These are phyloP conservation scores for Psidium friedrichsthalianum DNA, from an alignment of 345 rosid species.

Conservation along the genomic window DNA sequence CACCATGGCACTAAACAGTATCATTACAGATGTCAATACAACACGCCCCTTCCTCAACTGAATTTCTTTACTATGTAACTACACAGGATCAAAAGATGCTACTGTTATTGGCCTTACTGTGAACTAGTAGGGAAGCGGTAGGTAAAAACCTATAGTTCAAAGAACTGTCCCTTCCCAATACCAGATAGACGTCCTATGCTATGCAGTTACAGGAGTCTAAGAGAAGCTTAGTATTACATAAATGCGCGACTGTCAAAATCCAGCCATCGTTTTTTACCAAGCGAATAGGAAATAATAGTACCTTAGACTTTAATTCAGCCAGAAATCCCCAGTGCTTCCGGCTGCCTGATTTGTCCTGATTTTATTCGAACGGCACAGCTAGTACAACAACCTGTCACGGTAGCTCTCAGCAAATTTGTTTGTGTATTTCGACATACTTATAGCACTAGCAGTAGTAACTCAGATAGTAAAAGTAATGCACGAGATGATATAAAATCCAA, in stretches of 20 bases:
- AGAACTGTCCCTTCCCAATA: neutral
- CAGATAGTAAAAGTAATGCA: neutral
- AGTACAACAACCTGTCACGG: slow-evolving; percentile 75
- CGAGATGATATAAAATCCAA: neutral
- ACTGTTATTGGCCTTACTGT: neutral
- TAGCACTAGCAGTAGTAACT: neutral
- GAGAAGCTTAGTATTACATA: neutral
- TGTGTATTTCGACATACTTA: neutral
- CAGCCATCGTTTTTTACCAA: neutral
- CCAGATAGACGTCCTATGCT: neutral
- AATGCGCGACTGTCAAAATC: neutral
- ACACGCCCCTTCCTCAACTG: neutral
- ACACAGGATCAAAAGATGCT: neutral
- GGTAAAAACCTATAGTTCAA: neutral
- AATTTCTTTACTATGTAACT: neutral
- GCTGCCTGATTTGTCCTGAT: slow-evolving; percentile 80
- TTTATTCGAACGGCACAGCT: slow-evolving; percentile 93
- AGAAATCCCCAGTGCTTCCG: slow-evolving; percentile 94
- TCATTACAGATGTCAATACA: neutral
- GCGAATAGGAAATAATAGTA: neutral
- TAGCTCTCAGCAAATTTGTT: neutral
- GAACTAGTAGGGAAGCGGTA: neutral
- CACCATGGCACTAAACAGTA: neutral
- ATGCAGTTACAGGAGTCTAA: neutral
- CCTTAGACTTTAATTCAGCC: slow-evolving; percentile 84